Evolutionary conservation across 345 rosid genomes (phyloP).

Genomic region (rapeseed (Brassica napus)): Da-Ae NC_063439.1:17545001-17545500

Average conservation of each 20-base stretch:
- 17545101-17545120: constrained; percentile 96
- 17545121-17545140: constrained; percentile 86
- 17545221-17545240: neutral
- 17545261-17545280: constrained; percentile 9
- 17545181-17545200: constrained; percentile 15
- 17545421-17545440: constrained; percentile 76
- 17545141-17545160: constrained; percentile 93
- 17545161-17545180: constrained; percentile 82
- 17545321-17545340: constrained; percentile 30
- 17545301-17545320: constrained; percentile 11
- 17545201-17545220: neutral
- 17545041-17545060: constrained; percentile 34
- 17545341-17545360: constrained; percentile 38
- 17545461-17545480: constrained; percentile 90
- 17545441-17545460: constrained; percentile 86
- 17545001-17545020: neutral
- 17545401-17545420: constrained; percentile 74
- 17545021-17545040: constrained; percentile 8
- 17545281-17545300: neutral
- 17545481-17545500: constrained; percentile 86
- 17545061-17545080: constrained; percentile 99
- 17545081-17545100: constrained; percentile 97
- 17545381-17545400: constrained; percentile 77
- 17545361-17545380: constrained; percentile 98
- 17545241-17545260: constrained; percentile 10